Base-by-base conservation (phyloP, 306 rosid genomes). In the Prinsepia uniflora region DNA sequence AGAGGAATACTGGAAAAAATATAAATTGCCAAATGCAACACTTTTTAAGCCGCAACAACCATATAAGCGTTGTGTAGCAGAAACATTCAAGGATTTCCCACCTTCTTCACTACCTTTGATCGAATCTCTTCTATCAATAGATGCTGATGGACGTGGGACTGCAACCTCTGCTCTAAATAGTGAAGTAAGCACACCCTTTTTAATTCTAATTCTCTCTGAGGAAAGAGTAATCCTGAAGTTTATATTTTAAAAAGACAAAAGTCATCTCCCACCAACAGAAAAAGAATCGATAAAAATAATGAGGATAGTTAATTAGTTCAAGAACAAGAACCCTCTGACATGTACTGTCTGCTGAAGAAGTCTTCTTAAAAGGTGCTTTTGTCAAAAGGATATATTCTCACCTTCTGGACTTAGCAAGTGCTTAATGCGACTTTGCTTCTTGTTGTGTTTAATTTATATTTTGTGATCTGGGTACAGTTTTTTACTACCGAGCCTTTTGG, bases 31-130 rank as follows among this genome's bases (percentile, higher is more conserved):
- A 72, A 92, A 92, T 83, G 90, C 96, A 47, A 89, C 92, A 55
- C 98, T 92, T 67, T 92, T 87, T 79, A 92, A 88, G 82, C 98
- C 98, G 24, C 98, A 89, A 30, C 96, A 89, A 62, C 92, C 89
- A 1, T 92, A 89, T 78, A 87, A 86, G 75, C 83, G 95, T 65
- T 70, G 82, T 74, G 42, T 86, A 52, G 67, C 56, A 11, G 95
- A 92, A 82, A 79, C 81, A 20, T 88, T 92, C 84, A 78, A 79
- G 86, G 96, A 89, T 68, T 85, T 89, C 68, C 91, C 96, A 18
- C 80, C 90, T 70, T 58, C 89, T 76, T 87, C 98, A 10, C 75
- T 89, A 65, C 88, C 90, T 72, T 80, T 92, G 12, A 75, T 89
- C n/a, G 89, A 85, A 70, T 74, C 92, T 75, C 96, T 92, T 82